Percentiles rank a stretch among this genome's conserved stretches.
Evolutionary conservation across 2,329 filamentous ascomycete genomes (phyloP).

Genomic region (Stromatinia cepivora): DNA sequence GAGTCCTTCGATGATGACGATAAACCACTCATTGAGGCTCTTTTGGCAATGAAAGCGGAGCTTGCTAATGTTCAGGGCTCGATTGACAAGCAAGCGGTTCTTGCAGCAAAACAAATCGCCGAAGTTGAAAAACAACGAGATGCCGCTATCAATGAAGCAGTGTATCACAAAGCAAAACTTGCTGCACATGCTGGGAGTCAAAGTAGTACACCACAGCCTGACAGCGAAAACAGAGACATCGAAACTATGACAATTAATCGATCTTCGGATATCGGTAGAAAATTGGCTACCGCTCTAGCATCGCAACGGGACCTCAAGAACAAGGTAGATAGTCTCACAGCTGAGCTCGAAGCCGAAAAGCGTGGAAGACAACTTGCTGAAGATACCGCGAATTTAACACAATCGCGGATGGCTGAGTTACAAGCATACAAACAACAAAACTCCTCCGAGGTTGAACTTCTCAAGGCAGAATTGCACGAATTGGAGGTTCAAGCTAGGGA

Average conservation of each 20-base stretch:
- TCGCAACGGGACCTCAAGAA: slow-evolving; percentile 77
- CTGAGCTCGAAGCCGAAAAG: slow-evolving; percentile 78
- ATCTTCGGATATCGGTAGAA: slow-evolving; percentile 72
- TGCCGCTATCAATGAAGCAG: slow-evolving; percentile 88
- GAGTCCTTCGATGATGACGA: slow-evolving; percentile 91
- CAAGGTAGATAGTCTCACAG: slow-evolving; percentile 66
- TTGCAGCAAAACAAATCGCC: slow-evolving; percentile 85
- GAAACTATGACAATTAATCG: slow-evolving; percentile 62
- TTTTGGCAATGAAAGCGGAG: slow-evolving; percentile 88
- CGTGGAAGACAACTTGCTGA: slow-evolving; percentile 82
- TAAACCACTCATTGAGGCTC: slow-evolving; percentile 84
- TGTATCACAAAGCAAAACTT: slow-evolving; percentile 90
- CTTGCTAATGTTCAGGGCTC: slow-evolving; percentile 85
- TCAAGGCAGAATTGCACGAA: slow-evolving; percentile 83
- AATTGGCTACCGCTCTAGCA: slow-evolving; percentile 78
- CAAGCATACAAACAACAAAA: slow-evolving; percentile 82
- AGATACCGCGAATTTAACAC: slow-evolving; percentile 78
- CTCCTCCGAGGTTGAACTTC: slow-evolving; percentile 77
- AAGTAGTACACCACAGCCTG: slow-evolving; percentile 58
- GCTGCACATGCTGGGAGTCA: slow-evolving; percentile 76
- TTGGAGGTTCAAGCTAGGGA: slow-evolving; percentile 77
- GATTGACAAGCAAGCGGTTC: slow-evolving; percentile 82
- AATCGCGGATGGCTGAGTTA: slow-evolving; percentile 79
- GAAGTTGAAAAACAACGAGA: slow-evolving; percentile 95
- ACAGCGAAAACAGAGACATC: slow-evolving; percentile 57